Percentiles rank a stretch among this genome's conserved stretches.
These are phyloP conservation scores for Calonectria pauciramosa DNA, from an alignment of 2,329 filamentous ascomycete genomes.

Conservation along the genomic window DNA sequence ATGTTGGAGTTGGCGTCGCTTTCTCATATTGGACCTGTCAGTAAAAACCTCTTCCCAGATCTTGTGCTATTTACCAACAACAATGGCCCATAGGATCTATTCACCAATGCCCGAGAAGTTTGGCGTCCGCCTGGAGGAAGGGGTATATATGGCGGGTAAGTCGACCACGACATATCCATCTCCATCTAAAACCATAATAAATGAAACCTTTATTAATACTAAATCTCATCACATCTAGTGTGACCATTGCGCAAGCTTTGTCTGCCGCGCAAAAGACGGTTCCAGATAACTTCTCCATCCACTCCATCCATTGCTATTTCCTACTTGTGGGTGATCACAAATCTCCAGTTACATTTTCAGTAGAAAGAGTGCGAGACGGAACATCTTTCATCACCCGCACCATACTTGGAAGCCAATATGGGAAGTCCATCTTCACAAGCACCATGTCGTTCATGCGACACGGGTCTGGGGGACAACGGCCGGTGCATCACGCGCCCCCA, in stretches of 20 bases:
- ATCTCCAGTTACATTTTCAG: not conserved
- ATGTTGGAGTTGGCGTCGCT: not conserved
- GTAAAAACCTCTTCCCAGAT: not conserved
- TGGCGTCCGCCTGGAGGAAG: not conserved
- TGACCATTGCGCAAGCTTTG: not conserved
- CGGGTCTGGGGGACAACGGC: not conserved
- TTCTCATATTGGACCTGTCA: not conserved
- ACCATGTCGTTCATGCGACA: not conserved
- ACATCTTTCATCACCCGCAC: not conserved
- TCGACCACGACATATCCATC: not conserved
- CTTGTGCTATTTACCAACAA: not conserved
- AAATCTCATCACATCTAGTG: not conserved
- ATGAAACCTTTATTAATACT: not conserved
- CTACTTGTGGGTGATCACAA: not conserved
- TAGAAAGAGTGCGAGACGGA: not conserved
- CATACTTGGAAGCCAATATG: not conserved
- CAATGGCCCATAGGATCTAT: not conserved
- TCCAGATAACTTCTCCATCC: not conserved
- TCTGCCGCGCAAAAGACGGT: not conserved
- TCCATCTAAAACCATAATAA: accelerated
- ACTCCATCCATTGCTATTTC: not conserved
- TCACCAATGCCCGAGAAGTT: not conserved
- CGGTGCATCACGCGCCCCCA: not conserved
- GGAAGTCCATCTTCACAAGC: not conserved
- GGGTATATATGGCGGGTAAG: not conserved